Conservation (phyloP, 768 basidiomycete genomes). For the Amyloporia xantha region DNA sequence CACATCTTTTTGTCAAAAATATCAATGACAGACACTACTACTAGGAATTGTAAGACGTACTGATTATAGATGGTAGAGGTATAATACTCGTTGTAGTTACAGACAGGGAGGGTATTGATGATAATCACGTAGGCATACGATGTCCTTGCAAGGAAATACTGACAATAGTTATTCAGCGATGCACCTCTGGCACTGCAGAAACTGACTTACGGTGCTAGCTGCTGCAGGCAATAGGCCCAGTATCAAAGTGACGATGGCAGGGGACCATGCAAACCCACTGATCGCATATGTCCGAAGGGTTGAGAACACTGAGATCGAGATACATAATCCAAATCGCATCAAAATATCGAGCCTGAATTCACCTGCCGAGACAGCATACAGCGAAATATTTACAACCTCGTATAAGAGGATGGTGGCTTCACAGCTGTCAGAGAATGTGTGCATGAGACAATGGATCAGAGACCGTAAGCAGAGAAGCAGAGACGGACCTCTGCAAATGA, state of each 20-base stretch:
- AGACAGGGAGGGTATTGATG: not conserved
- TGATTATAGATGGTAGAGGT: not conserved
- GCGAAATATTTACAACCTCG: not conserved
- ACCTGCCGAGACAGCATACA: not conserved
- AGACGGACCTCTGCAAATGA: not conserved
- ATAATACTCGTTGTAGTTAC: not conserved
- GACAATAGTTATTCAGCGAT: not conserved
- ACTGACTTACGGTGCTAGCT: not conserved
- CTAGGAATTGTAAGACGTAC: not conserved
- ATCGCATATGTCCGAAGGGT: conserved; percentile 10
- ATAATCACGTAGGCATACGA: conserved; percentile 1
- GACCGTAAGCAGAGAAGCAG: not conserved
- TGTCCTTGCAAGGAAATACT: conserved; percentile 1
- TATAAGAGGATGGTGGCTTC: conserved; percentile 3
- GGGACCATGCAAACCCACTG: conserved; percentile 2
- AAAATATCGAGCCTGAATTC: no score
- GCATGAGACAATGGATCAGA: not conserved
- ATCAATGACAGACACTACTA: no score
- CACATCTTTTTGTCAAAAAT: no score
- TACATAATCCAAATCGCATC: no score
- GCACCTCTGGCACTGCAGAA: not conserved
- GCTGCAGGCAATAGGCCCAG: conserved; percentile 3
- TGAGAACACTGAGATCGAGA: conserved; percentile 10
- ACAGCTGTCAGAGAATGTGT: not conserved
- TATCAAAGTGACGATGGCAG: not conserved